Percentiles rank a stretch among this genome's conserved stretches.
Evolutionary conservation across 2,329 filamentous ascomycete species (phyloP).

Genomic region (Microdochium trichocladiopsis): DNA sequence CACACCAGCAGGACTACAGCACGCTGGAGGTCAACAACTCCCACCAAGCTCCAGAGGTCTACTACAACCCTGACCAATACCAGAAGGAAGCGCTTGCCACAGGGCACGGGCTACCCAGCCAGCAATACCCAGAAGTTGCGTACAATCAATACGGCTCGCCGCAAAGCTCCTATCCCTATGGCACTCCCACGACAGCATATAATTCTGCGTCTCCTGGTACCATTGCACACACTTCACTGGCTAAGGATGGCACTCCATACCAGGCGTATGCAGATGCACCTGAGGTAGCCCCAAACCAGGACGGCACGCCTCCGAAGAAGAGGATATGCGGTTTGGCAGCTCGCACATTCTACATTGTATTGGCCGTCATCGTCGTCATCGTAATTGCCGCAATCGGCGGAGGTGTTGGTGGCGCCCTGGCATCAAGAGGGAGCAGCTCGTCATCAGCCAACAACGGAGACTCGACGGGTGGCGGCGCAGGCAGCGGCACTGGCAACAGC

Average conservation of each 20-base stretch:
- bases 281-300: conserved; percentile 1
- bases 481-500: not conserved
- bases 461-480: not conserved
- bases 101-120: not conserved
- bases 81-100: conserved; percentile 3
- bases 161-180: not conserved
- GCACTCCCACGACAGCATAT: not conserved
- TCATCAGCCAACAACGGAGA: not conserved
- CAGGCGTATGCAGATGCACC: conserved; percentile 1
- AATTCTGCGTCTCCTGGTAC: not conserved
- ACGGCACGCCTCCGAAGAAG: conserved; percentile 6
- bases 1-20: not conserved
- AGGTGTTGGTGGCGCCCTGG: conserved; percentile 8
- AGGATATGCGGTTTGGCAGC: conserved; percentile 12
- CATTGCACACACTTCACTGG: not conserved
- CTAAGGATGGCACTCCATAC: conserved; percentile 1
- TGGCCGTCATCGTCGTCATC: conserved; percentile 4
- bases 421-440: conserved; percentile 3
- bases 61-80: conserved; percentile 2
- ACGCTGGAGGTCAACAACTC: conserved; percentile 1
- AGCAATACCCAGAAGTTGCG: not conserved
- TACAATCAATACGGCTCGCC: not conserved
- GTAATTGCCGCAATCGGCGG: conserved; percentile 6
- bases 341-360: conserved; percentile 11
- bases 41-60: conserved; percentile 1